phyloP scores from a whole-genome alignment of 306 rosid species.

The Glycine latifolia region DNA sequence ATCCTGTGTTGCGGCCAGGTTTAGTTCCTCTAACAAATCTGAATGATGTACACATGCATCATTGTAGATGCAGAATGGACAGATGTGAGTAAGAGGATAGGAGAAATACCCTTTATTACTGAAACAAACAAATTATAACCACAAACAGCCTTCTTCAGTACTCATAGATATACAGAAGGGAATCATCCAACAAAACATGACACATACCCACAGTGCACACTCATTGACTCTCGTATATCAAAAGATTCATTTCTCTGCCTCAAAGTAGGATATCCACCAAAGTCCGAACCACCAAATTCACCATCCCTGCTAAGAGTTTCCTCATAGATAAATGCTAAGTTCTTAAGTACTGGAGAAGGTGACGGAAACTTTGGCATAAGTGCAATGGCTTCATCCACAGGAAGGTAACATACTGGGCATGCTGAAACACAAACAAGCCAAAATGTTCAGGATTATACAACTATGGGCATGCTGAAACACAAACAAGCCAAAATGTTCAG shows the following conservation, averaged over 20 bases:
- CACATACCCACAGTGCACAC: slow-evolving; percentile 89
- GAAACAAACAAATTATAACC: slow-evolving; percentile 23
- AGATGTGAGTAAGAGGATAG: slow-evolving; percentile 27
- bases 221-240: slow-evolving; percentile 80
- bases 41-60: slow-evolving; percentile 51
- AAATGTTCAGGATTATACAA: slow-evolving; percentile 39
- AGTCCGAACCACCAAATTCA: slow-evolving; percentile 92
- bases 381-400: slow-evolving; percentile 84
- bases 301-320: slow-evolving; percentile 70
- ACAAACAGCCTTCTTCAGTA: slow-evolving; percentile 38
- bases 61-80: slow-evolving; percentile 43
- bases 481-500: slow-evolving; percentile 47
- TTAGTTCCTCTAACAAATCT: slow-evolving; percentile 80
- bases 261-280: slow-evolving; percentile 95
- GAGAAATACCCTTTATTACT: slow-evolving; percentile 1
- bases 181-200: slow-evolving; percentile 23
- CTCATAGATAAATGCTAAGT: slow-evolving; percentile 69
- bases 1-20: slow-evolving; percentile 92
- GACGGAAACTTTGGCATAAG: slow-evolving; percentile 83
- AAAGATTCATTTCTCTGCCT: slow-evolving; percentile 76
- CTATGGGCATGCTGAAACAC: slow-evolving; percentile 77
- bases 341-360: slow-evolving; percentile 75
- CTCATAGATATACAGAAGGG: slow-evolving; percentile 2
- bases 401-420: slow-evolving; percentile 96
- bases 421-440: slow-evolving; percentile 62